These are phyloP conservation scores for Penicillium sp. DNA, from an alignment of 2,329 filamentous ascomycete species.

Conservation along the genomic window DNA sequence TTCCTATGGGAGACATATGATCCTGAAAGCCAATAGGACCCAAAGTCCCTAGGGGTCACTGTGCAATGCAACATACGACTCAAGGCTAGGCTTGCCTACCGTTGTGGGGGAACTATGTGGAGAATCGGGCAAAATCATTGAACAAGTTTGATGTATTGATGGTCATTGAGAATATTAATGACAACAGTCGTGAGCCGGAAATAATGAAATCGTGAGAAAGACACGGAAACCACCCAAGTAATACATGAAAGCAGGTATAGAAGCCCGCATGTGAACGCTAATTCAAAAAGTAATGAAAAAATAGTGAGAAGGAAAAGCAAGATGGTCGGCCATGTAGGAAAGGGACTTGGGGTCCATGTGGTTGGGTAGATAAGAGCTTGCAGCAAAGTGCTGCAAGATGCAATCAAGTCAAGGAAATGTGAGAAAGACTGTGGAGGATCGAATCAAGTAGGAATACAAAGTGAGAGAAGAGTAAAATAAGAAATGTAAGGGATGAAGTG, in stretches of 20 bases:
- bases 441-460: conserved; percentile 1
- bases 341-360: neutral
- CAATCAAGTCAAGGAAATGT: conserved; percentile 3
- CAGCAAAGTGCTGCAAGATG: neutral
- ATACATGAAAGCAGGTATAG: conserved; percentile 7
- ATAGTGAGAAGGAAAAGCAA: neutral
- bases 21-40: neutral
- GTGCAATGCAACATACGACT: neutral
- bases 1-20: neutral
- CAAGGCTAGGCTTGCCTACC: neutral
- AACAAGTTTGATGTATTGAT: neutral
- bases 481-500: conserved; percentile 5
- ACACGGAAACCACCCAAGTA: neutral
- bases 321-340: conserved; percentile 5
- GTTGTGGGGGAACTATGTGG: neutral
- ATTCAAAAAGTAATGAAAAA: neutral
- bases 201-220: neutral
- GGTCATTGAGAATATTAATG: conserved; percentile 2
- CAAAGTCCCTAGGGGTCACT: neutral
- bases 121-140: neutral
- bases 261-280: conserved; percentile 3
- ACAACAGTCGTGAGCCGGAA: neutral
- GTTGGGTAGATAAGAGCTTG: neutral
- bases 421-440: neutral
- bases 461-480: neutral